phyloP scores from a whole-genome alignment of 768 basidiomycete genomes.

The Termitomyces bulborhizus region DNA sequence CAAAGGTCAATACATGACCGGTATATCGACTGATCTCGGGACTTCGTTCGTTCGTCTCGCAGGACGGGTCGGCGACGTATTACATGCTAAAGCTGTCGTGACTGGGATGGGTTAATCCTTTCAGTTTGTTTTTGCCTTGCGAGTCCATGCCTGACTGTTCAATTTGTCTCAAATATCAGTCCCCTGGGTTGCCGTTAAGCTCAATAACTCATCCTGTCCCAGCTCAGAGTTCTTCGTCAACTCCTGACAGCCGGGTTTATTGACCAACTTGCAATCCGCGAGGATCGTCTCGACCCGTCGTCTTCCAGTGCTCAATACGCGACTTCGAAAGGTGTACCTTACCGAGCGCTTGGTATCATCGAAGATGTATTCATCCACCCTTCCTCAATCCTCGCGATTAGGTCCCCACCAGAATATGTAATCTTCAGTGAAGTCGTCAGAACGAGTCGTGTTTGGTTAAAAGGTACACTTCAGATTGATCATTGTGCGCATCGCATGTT shows the following conservation, averaged over 20 bases:
- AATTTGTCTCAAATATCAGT: conserved; percentile 52
- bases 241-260: too few species aligned
- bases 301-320: too few species aligned
- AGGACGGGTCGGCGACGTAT: conserved; percentile 61
- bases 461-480: conserved; percentile 45
- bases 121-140: background rate
- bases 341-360: conserved; percentile 68
- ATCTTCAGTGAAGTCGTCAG: conserved; percentile 19
- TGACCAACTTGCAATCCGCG: too few species aligned
- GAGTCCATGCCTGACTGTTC: too few species aligned
- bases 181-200: conserved; percentile 49
- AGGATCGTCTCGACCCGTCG: too few species aligned
- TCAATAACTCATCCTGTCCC: conserved; percentile 21
- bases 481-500: background rate
- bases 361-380: conserved; percentile 94
- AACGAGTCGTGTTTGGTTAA: conserved; percentile 70
- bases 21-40: conserved; percentile 78
- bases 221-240: too few species aligned
- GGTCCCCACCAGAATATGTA: too few species aligned
- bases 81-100: conserved; percentile 58
- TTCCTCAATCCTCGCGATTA: conserved; percentile 70
- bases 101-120: conserved; percentile 59
- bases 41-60: conserved; percentile 75
- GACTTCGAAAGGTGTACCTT: too few species aligned
- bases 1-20: conserved; percentile 82